These are phyloP conservation scores for Phoenix roebelenii DNA, from an alignment of 176 grass and related monocot species.

Conservation along the genomic window DNA sequence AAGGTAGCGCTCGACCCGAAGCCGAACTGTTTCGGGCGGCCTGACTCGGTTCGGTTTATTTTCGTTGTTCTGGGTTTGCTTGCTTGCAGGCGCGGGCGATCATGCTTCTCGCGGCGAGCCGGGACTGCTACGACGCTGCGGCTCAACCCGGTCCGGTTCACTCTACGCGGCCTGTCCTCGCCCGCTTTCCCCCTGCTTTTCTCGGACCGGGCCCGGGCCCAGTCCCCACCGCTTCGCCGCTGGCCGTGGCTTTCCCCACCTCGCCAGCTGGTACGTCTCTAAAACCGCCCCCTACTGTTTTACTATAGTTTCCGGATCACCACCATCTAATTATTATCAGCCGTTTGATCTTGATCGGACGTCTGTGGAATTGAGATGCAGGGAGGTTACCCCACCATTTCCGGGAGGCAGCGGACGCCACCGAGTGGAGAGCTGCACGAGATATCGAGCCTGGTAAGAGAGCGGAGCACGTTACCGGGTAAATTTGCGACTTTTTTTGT, in stretches of 20 bases:
- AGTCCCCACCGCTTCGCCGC: not conserved
- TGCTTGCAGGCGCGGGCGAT: constrained; percentile 26
- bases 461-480: constrained; percentile 21
- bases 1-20: constrained; percentile 12
- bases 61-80: no score
- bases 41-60: no score
- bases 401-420: constrained; percentile 2
- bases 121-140: constrained; percentile 1
- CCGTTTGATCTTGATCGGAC: constrained; percentile 2
- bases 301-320: not conserved
- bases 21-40: not conserved
- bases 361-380: constrained; percentile 1
- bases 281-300: not conserved
- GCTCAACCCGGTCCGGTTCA: not conserved
- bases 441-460: constrained; percentile 32
- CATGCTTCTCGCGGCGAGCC: constrained; percentile 27
- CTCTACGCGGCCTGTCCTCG: not conserved
- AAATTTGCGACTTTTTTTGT: constrained; percentile 1
- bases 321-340: not conserved
- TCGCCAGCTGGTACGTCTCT: constrained; percentile 12
- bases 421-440: constrained; percentile 11
- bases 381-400: constrained; percentile 1
- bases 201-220: not conserved
- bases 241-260: constrained; percentile 5
- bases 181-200: constrained; percentile 18